Conservation (phyloP, 495 filamentous ascomycete genomes). For the Penicillium macrosclerotiorum region DNA sequence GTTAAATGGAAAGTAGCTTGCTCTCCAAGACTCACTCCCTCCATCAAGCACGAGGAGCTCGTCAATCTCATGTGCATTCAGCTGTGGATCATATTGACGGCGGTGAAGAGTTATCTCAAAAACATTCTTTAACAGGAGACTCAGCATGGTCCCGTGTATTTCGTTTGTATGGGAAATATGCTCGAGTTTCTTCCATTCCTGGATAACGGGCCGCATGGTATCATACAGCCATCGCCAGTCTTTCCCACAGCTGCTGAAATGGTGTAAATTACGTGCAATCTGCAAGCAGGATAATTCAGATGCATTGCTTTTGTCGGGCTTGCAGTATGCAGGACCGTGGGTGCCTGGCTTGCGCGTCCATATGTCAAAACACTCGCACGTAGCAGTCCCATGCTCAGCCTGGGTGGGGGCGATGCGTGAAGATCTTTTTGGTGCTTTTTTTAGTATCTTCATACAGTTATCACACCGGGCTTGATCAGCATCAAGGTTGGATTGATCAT, state of each 20-base stretch:
- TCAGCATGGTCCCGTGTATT: conserved; percentile 26
- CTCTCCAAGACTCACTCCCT: conserved; percentile 7
- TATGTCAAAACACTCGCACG: conserved; percentile 3
- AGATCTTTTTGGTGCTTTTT: too few relatives aligned
- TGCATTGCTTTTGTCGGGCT: neutral
- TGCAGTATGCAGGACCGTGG: conserved; percentile 13
- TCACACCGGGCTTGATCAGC: conserved; percentile 19
- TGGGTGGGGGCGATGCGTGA: too few relatives aligned
- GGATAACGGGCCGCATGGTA: conserved; percentile 21
- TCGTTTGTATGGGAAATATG: conserved; percentile 29
- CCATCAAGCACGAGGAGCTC: conserved; percentile 29
- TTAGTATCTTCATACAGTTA: conserved; percentile 24
- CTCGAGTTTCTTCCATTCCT: neutral
- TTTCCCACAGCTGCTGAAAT: conserved; percentile 28
- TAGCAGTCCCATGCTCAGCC: too few relatives aligned
- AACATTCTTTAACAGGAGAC: conserved; percentile 33
- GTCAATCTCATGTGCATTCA: conserved; percentile 33
- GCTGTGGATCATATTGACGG: conserved; percentile 18
- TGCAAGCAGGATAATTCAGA: conserved; percentile 15
- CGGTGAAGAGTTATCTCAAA: conserved; percentile 35
- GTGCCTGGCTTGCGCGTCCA: conserved; percentile 1
- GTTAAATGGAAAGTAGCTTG: conserved; percentile 30
- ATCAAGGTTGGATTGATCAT: neutral
- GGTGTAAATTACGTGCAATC: conserved; percentile 24
- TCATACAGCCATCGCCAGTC: conserved; percentile 38